Percentiles rank a stretch among this genome's conserved stretches.
Evolutionary conservation across 2,329 filamentous ascomycete genomes (phyloP).

Genomic region (Aspergillus niger): DNA sequence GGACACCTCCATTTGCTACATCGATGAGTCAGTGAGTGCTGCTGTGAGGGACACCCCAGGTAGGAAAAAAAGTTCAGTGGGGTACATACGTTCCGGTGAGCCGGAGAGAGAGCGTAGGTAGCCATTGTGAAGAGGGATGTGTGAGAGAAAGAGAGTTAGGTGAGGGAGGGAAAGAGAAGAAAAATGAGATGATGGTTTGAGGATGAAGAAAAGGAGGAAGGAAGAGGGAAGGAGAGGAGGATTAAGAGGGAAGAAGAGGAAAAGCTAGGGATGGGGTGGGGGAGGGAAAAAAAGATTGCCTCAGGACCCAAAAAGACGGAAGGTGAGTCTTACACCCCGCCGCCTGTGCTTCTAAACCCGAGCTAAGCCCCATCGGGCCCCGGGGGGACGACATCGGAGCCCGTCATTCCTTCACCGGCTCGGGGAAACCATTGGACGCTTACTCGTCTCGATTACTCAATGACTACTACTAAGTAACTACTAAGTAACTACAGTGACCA

Average conservation of each 20-base stretch:
- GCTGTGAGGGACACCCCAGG: conserved; percentile 14
- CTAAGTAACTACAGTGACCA: no score
- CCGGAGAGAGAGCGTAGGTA: conserved; percentile 65
- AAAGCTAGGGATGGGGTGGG: conserved; percentile 5
- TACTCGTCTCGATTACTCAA: conserved; percentile 5
- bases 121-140: conserved; percentile 39
- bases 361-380: conserved; percentile 1
- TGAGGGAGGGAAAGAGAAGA: conserved; percentile 12
- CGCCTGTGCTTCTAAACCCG: no score
- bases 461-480: no score
- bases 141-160: conserved; percentile 1
- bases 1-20: conserved; percentile 91
- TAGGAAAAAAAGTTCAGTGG: not conserved
- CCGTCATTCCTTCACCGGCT: conserved; percentile 5
- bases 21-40: conserved; percentile 40
- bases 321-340: not conserved
- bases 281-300: conserved; percentile 17
- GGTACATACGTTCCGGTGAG: conserved; percentile 64
- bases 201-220: conserved; percentile 2
- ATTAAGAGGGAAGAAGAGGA: conserved; percentile 13
- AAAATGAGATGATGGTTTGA: conserved; percentile 7
- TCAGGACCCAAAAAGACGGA: conserved; percentile 9
- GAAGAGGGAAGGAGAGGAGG: conserved; percentile 5
- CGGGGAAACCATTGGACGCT: not conserved
- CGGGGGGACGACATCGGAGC: conserved; percentile 19